Evolutionary conservation across 768 basidiomycete species (phyloP), one percentile per base, ranked within the genome.

Genomic region (Leccinum barrowsii): DNA sequence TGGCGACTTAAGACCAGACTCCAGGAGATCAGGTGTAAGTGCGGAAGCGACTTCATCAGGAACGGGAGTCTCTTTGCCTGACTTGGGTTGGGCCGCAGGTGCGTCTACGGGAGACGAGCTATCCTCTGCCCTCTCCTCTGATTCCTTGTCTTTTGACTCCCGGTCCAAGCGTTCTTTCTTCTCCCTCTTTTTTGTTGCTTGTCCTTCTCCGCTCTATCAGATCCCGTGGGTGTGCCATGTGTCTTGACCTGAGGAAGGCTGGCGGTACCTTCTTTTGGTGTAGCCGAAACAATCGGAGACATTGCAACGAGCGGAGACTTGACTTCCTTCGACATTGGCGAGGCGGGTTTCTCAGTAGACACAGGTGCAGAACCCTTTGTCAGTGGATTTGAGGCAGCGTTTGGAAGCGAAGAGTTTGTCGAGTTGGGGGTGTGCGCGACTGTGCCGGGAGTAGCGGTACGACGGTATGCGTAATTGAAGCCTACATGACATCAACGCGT

Each of bases 381-480:
- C 32, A 75, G 73, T 61, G 65, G 63, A 56, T 73, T 75, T 37
- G 72, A 68, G 2, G 70, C 42, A 59, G 73, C 44, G 77, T 70
- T 74, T 15, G 71, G 84, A 19, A 87, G 76, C 4, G 81, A 73
- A 13, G 84, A 80, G 1, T 79, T 77, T 6, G 80, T 72, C 6
- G 86, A 82, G 65, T 76, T 83, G 4, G 88, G 85, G 0, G 86
- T 89, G 19, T 82, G 79, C 2, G 76, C 76, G 11, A 78, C 74
- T 19, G 85, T 80, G 7, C 75, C 74, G 2, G 80, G 75, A 3
- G 75, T 83, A 32, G 86, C 82, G 5, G 85, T 85, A 56, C 89
- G 86, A 59, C 94, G 87, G 73, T 96, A 96, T 2, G 92, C 92
- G 64, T 94, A 99, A 76, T 98, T 97, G 80, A 98, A 95, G 34